Base-by-base conservation (phyloP, 1,284 basidiomycete species). In the Ustilago lituana region DNA sequence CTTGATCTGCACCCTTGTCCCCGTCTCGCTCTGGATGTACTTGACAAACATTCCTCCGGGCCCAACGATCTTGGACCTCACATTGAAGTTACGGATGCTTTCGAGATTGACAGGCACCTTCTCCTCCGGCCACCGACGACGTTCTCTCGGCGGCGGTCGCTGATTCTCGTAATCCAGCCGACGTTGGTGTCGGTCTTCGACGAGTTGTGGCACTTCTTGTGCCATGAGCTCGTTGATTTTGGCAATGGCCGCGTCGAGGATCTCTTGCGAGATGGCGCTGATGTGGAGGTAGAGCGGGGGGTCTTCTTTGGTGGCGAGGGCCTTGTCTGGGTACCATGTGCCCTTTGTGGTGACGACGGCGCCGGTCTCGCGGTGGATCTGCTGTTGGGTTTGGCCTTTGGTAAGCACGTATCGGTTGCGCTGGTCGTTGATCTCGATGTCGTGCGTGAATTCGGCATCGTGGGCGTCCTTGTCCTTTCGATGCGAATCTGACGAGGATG, bases 351-450 rank as follows among this genome's bases (percentile, higher is more conserved):
- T 79, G 37, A 77, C 61, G 40, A 49, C 52, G 12, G 80, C 75
- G 19, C 80, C 78, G 20, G 60, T 74, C 20, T 86, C 73, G 88
- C 65, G 65, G 43, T 73, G 73, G 31, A 93, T 92, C 86, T 95
- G 89, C 63, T 90, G 86, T 82, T 98, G 95, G 1, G 94, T 98
- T 26, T 90, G 87, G 2, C 92, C 91, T 83, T 93, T 96, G 38
- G 96, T 98, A 77, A 98, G 85, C 82, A 98, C 85, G 83, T 98
- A 98, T 60, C 95, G 87, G 84, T 98, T 98, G 76, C 94, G 86
- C 56, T 95, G 86, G 84, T 98, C 96, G 83, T 98, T 98, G 83
- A 98, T 96, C 82, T 98, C 94, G 63, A 98, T 92, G 82, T 97
- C 93, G 75, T 92, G 88, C 14, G 89, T 89, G 77, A 90, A 97